A percentile compares a stretch with the other conserved stretches of the same genome.
These are phyloP conservation scores for Talaromyces amestolkiae DNA, from an alignment of 2,329 filamentous ascomycete species.

Conservation along the genomic window DNA sequence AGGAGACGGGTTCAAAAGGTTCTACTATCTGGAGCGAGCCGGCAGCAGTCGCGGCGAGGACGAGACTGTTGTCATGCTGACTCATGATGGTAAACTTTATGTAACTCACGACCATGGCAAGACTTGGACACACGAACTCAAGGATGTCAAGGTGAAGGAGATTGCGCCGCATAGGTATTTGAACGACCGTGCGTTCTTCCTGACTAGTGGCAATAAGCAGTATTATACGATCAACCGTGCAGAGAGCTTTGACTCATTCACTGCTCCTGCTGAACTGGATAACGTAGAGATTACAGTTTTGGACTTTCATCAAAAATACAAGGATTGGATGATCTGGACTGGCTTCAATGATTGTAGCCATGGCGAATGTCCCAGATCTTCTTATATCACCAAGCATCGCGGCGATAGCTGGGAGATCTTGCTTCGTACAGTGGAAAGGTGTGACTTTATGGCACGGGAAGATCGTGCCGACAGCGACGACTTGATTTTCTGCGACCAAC, in stretches of 20 bases:
- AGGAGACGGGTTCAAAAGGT: slow-evolving; percentile 54
- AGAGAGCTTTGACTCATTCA: slow-evolving; percentile 68
- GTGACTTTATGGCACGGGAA: slow-evolving; percentile 77
- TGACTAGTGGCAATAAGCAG: slow-evolving; percentile 66
- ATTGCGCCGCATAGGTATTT: slow-evolving; percentile 78
- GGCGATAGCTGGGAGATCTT: slow-evolving; percentile 76
- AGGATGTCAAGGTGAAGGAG: slow-evolving; percentile 60
- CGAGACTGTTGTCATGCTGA: slow-evolving; percentile 69
- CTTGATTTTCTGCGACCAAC: slow-evolving; percentile 64
- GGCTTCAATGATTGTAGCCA: slow-evolving; percentile 67
- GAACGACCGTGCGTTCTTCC: slow-evolving; percentile 82
- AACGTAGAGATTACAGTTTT: slow-evolving; percentile 53
- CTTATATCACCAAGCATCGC: slow-evolving; percentile 74
- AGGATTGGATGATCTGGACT: slow-evolving; percentile 90
- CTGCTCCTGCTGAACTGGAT: slow-evolving; percentile 64
- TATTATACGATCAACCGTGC: slow-evolving; percentile 82
- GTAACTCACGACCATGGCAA: slow-evolving; percentile 86
- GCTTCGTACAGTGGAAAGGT: slow-evolving; percentile 71
- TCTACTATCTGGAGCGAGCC: slow-evolving; percentile 76
- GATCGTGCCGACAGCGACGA: slow-evolving; percentile 56
- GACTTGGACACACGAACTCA: slow-evolving; percentile 70
- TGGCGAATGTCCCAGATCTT: slow-evolving; percentile 64
- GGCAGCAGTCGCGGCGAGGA: slow-evolving; percentile 63
- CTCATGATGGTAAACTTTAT: slow-evolving; percentile 60
- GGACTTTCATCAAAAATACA: slow-evolving; percentile 78